phyloP scores from a whole-genome alignment of 768 basidiomycete species.

The Tulasnella sp. region DNA sequence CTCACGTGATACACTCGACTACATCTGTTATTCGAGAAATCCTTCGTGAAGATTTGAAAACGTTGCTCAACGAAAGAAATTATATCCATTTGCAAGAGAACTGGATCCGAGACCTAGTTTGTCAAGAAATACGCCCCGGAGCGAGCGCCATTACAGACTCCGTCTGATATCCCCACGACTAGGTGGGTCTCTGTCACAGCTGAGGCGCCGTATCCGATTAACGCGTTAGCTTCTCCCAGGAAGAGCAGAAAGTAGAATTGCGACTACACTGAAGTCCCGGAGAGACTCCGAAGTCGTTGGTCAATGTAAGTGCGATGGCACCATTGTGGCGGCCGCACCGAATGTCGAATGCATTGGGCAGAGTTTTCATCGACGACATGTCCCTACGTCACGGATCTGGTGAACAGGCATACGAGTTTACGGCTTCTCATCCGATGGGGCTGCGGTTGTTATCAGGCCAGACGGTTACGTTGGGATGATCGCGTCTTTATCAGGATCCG shows the following conservation, averaged over 20 bases:
- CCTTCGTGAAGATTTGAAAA: conserved; percentile 55
- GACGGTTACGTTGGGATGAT: conserved; percentile 69
- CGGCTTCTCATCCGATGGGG: conserved; percentile 55
- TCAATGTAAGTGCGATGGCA: conserved; percentile 51
- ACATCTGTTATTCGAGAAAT: conserved; percentile 58
- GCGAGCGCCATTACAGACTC: conserved; percentile 39
- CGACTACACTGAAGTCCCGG: conserved; percentile 53
- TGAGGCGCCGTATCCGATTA: conserved; percentile 49
- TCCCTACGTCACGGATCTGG: conserved; percentile 52
- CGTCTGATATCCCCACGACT: conserved; percentile 46
- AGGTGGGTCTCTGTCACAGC: conserved; percentile 43
- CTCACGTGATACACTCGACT: conserved; percentile 44
- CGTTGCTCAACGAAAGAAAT: conserved; percentile 41
- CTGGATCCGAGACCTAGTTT: conserved; percentile 43
- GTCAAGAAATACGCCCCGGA: conserved; percentile 44
- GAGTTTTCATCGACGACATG: conserved; percentile 63
- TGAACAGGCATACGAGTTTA: conserved; percentile 61
- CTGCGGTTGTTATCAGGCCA: conserved; percentile 60
- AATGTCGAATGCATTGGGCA: conserved; percentile 39
- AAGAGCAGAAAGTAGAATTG: conserved; percentile 45
- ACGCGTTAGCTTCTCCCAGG: neutral
- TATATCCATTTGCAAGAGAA: conserved; percentile 45
- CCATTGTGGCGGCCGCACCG: neutral
- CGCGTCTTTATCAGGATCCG: conserved; percentile 50
- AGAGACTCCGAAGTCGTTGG: conserved; percentile 49